Evolutionary conservation across 768 basidiomycete genomes (phyloP), one percentile per base, ranked within the genome.

Genomic region (Rhizopogon sp.): DNA sequence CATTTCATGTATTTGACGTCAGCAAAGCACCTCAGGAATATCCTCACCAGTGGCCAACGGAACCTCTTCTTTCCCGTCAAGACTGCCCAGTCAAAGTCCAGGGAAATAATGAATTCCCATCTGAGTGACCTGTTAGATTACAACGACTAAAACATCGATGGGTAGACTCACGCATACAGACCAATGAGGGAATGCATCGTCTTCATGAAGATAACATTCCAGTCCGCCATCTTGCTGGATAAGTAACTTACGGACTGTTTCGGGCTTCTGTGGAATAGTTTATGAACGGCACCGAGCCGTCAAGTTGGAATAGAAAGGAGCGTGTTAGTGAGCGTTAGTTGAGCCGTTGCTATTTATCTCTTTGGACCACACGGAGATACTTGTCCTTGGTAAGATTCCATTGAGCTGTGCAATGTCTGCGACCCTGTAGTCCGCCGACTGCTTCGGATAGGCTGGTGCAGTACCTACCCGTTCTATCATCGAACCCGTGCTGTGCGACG

Each of bases 21-120:
- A 25, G 50, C 31, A 6, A 50, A 35, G n/a, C 4, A 50, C 17
- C 31, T 33, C 13, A 33, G 8, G 8, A 35, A 6, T 8, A 29
- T 20, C 73, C 82, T 58, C 49, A 73, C 76, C 66, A 79, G 57
- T 5, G 78, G 79, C 79, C 78, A 79, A 42, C 75, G 68, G 60
- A 77, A 79, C 57, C 66, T 69, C 41, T 65, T 69, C 63, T 67
- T 76, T 22, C 78, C 72, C 8, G 63, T 63, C 52, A 79, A 57
- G 39, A 76, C 67, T 3, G 66, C 66, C 69, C 68, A 73, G 57
- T 79, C 78, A 52, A 79, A 79, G 53, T 68, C 58, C 16, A 75
- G 61, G 10, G 77, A 75, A 43, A 72, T 71, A 41, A 70, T 46
- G 43, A 76, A 66, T 63, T 79, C 77, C 77, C 77, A 79, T 29